Conservation (phyloP, 371 early-diverging fungal genomes). For the Nematocida sp. region DNA sequence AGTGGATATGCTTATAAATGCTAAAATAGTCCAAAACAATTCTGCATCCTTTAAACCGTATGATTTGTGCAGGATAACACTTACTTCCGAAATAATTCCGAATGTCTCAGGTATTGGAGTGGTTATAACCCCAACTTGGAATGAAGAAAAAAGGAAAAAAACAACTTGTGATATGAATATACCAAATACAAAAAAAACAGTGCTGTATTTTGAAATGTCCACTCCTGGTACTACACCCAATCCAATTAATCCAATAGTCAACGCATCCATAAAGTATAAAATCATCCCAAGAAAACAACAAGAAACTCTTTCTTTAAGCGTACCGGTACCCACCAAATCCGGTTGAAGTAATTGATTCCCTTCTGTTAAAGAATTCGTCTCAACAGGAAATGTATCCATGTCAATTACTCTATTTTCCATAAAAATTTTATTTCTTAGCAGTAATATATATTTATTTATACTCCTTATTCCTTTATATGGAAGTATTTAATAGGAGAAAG, state of each 20-base stretch:
- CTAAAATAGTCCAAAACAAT: slow-evolving; percentile 27
- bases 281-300: slow-evolving; percentile 11
- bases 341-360: background rate
- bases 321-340: background rate
- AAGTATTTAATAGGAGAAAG: too few relatives aligned
- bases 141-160: slow-evolving; percentile 50
- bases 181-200: slow-evolving; percentile 30
- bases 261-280: slow-evolving; percentile 48
- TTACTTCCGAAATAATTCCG: background rate
- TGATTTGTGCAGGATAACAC: background rate
- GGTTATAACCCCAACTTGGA: slow-evolving; percentile 34
- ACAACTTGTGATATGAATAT: slow-evolving; percentile 1
- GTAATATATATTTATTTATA: too few relatives aligned
- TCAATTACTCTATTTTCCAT: background rate
- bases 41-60: background rate
- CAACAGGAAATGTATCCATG: background rate
- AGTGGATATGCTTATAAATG: slow-evolving; percentile 20
- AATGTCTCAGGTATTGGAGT: slow-evolving; percentile 52
- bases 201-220: slow-evolving; percentile 32
- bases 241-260: slow-evolving; percentile 32
- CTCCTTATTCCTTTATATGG: too few relatives aligned
- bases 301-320: slow-evolving; percentile 10
- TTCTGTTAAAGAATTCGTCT: background rate
- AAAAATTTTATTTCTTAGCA: background rate
- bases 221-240: background rate